These are phyloP conservation scores for Avena insularis DNA, from an alignment of 176 grass and related monocot species.

Conservation along the genomic window DNA sequence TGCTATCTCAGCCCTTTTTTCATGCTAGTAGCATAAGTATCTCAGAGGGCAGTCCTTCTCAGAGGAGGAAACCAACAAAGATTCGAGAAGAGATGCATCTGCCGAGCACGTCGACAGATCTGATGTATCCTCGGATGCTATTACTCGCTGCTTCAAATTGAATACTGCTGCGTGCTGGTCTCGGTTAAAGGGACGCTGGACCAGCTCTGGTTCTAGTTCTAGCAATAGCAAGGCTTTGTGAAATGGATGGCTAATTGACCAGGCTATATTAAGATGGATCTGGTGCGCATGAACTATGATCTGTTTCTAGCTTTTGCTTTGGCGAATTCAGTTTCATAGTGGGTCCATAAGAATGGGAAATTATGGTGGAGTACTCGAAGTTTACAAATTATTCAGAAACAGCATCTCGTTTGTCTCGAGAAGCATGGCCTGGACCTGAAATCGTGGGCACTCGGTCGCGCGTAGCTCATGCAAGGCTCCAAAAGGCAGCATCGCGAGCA, in stretches of 20 bases:
- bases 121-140: constrained; percentile 21
- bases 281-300: not conserved
- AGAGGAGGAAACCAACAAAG: not conserved
- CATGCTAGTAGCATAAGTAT: constrained; percentile 1
- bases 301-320: not conserved
- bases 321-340: not conserved
- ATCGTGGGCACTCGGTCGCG: constrained; percentile 13
- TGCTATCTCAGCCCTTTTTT: not conserved
- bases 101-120: not conserved
- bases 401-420: constrained; percentile 29
- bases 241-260: not conserved
- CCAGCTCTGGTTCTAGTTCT: too few relatives aligned
- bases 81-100: constrained; percentile 14
- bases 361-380: too few relatives aligned
- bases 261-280: not conserved
- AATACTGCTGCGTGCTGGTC: not conserved
- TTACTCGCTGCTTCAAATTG: not conserved
- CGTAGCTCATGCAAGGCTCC: constrained; percentile 2
- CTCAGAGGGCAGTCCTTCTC: not conserved
- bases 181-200: not conserved
- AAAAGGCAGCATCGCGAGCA: not conserved
- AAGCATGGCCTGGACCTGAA: not conserved
- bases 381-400: not conserved
- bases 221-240: not conserved
- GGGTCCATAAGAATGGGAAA: not conserved